Conservation (phyloP, 495 filamentous ascomycete genomes). For the Penicillium paradoxum region DNA sequence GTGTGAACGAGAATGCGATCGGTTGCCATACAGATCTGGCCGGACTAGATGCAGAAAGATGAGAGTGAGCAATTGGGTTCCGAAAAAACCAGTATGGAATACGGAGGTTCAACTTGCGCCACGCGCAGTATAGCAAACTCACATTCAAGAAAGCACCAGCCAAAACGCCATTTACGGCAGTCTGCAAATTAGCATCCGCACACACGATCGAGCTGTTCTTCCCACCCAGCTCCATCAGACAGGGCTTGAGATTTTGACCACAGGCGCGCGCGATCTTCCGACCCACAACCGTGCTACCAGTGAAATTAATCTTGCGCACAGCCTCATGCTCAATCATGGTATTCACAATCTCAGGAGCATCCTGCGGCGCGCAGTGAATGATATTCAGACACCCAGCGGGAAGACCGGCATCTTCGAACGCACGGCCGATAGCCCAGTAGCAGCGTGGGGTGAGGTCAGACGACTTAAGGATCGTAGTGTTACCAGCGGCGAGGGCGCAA, state of each 20-base stretch:
- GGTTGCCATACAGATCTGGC: constrained; percentile 89
- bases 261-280: constrained; percentile 51
- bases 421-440: constrained; percentile 63
- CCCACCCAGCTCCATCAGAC: constrained; percentile 58
- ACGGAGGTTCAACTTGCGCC: not conserved
- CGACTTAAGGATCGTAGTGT: constrained; percentile 70
- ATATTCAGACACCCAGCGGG: constrained; percentile 53
- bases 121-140: constrained; percentile 12
- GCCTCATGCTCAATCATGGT: constrained; percentile 52
- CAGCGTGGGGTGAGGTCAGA: constrained; percentile 68
- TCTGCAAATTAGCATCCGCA: constrained; percentile 51
- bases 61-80: not conserved
- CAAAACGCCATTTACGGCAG: constrained; percentile 46
- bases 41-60: constrained; percentile 42
- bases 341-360: constrained; percentile 52
- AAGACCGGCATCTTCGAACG: constrained; percentile 68
- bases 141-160: constrained; percentile 48
- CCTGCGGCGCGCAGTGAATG: constrained; percentile 45
- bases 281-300: constrained; percentile 53
- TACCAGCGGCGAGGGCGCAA: constrained; percentile 77
- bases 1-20: constrained; percentile 80
- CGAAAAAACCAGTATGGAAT: not conserved
- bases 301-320: constrained; percentile 59
- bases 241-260: constrained; percentile 52
- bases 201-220: constrained; percentile 58